Evolutionary conservation across 805 yeast genomes (phyloP).

Genomic region (Candida nitratophila): DNA sequence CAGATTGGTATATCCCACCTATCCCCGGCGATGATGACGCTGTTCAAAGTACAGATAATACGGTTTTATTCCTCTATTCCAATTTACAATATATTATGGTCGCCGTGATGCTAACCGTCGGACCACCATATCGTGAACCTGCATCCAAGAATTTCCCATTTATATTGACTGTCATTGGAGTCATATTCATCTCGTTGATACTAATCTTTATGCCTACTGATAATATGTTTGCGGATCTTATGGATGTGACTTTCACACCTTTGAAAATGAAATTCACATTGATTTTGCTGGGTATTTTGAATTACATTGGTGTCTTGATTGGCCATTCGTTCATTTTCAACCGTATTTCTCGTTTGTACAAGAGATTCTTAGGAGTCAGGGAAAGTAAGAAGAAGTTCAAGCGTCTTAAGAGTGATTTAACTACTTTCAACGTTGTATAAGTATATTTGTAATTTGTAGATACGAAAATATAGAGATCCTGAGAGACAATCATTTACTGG

Average conservation of each 20-base stretch:
- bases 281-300: conserved; percentile 36
- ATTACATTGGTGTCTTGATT: conserved; percentile 39
- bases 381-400: conserved; percentile 30
- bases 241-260: conserved; percentile 69
- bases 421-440: conserved; percentile 1
- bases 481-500: too few species aligned
- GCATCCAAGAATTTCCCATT: conserved; percentile 64
- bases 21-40: conserved; percentile 75
- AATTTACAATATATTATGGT: conserved; percentile 84
- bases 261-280: conserved; percentile 43
- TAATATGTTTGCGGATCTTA: conserved; percentile 52
- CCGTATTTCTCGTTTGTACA: conserved; percentile 32
- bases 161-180: conserved; percentile 47
- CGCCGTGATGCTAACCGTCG: conserved; percentile 80
- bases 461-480: too few species aligned
- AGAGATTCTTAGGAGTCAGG: conserved; percentile 24
- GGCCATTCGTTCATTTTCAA: conserved; percentile 40
- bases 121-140: conserved; percentile 89
- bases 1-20: conserved; percentile 76
- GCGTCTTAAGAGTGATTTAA: conserved; percentile 24
- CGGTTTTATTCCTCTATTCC: conserved; percentile 71
- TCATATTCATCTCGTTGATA: conserved; percentile 41
- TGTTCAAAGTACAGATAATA: conserved; percentile 85
- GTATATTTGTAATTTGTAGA: conserved; percentile 1
- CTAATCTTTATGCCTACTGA: conserved; percentile 51